A percentile compares a stretch with the other conserved stretches of the same genome.
Conservation (phyloP, 2,329 filamentous ascomycete species). For the Microdochium bolleyi region DNA sequence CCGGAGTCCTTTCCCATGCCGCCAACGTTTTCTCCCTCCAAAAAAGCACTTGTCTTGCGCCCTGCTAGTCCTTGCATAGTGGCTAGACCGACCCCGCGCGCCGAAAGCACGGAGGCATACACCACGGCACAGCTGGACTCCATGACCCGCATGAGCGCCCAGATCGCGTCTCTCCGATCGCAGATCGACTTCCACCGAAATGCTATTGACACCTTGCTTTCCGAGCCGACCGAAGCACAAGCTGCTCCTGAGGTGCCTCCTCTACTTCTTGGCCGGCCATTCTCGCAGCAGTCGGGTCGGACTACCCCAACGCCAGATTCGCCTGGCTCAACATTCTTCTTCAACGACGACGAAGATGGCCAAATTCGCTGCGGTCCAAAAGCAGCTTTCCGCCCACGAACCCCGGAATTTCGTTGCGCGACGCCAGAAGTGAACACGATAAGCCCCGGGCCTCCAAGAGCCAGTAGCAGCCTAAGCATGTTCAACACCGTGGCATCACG, state of each 20-base stretch:
- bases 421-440: not conserved
- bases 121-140: constrained; percentile 24
- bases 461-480: not conserved
- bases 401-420: not conserved
- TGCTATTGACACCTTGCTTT: constrained; percentile 33
- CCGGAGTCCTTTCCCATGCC: not conserved
- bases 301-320: not conserved
- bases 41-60: not conserved
- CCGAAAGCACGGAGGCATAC: not conserved
- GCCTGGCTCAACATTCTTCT: not conserved
- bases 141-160: constrained; percentile 39
- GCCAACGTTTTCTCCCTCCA: not conserved
- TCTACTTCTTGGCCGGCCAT: not conserved
- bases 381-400: not conserved
- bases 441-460: not conserved
- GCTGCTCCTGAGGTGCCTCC: not conserved
- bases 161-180: constrained; percentile 36
- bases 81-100: not conserved
- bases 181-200: constrained; percentile 41
- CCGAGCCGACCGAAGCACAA: constrained; percentile 10
- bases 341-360: not conserved
- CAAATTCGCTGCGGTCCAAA: not conserved
- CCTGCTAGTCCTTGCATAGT: not conserved
- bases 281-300: not conserved
- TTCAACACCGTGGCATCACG: not conserved